Base-by-base conservation (phyloP, 768 basidiomycete species). In the Megacollybia marginata region DNA sequence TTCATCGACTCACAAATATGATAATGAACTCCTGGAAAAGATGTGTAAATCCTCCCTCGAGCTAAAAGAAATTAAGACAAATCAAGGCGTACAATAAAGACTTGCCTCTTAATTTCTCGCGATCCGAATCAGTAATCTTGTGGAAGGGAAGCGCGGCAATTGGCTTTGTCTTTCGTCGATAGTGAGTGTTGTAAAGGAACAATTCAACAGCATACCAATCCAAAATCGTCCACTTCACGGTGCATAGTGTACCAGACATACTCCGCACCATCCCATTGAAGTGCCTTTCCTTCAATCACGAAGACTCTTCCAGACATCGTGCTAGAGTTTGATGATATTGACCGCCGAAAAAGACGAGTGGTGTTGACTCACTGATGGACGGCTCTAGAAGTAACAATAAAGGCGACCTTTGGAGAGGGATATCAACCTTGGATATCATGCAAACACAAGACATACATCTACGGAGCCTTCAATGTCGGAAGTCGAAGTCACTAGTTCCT, bases 11-110 rank as follows among this genome's bases (percentile, higher is more conserved):
- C 31, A 54, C 57, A 59, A 15, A 42, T 32, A 44, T 33, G 49
- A 35, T 58, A 55, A 33, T 59, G 57, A 10, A 55, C 33, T 16
- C 57, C 57, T 31, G 54, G 31, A 8, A 48, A 47, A 11, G 52
- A 28, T 9, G 42, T 44, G 20, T 59, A 58, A 6, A 42, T 42
- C 12, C 23, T 33, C 12, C 57, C 57, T 16, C 57, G 54, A 12
- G 47, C 57, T 58, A 35, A 20, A 31, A 7, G 33, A 20, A 32
- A 10, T 6, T 38, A 13, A 23, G 20, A n/a, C 48, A 15, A 16
- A 4, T n/a, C 18, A 9, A 5, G 18, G 36, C 6, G 19, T 8
- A 13, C 33, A 15, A 6, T 13, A 10, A 19, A 11, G 33, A 34
- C 32, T 9, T 36, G 58, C 57, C 57, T 15, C 12, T 47, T 11